phyloP scores from a whole-genome alignment of 257 asterid species.

The Solanum chmielewskii region DNA sequence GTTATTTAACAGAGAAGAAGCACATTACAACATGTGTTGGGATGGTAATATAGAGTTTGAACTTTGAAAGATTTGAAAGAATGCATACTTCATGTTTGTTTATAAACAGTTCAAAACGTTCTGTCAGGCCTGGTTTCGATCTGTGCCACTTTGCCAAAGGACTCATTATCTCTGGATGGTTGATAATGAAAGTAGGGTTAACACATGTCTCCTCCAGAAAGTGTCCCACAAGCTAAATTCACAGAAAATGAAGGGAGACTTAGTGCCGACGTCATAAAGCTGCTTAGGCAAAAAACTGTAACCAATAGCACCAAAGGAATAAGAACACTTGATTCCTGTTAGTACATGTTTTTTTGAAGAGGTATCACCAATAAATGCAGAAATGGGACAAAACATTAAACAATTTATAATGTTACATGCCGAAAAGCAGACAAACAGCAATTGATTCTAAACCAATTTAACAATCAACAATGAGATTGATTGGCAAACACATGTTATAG shows the following conservation, averaged over 20 bases:
- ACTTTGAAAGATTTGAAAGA: neutral
- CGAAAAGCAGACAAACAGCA: neutral
- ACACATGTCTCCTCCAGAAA: constrained; percentile 77
- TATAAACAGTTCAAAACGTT: constrained; percentile 75
- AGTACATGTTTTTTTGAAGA: neutral
- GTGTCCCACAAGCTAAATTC: constrained; percentile 73
- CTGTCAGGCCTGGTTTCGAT: constrained; percentile 77
- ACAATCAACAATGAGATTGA: neutral
- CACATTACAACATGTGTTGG: neutral
- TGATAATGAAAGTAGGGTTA: constrained; percentile 71
- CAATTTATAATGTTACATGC: neutral
- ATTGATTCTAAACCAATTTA: neutral
- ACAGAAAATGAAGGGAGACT: neutral
- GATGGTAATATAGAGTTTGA: neutral
- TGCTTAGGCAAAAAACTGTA: neutral
- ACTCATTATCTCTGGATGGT: constrained; percentile 93
- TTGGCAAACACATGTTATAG: neutral
- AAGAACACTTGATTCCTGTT: neutral
- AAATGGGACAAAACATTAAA: neutral
- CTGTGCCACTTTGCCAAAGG: constrained; percentile 96
- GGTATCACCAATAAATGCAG: neutral
- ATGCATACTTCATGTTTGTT: constrained; percentile 73
- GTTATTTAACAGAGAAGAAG: neutral
- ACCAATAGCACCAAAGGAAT: neutral
- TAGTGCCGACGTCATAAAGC: neutral